A percentile compares a stretch with the other conserved stretches of the same genome.
phyloP scores from a whole-genome alignment of 2,329 filamentous ascomycete genomes.

The Alternaria metachromatica region DNA sequence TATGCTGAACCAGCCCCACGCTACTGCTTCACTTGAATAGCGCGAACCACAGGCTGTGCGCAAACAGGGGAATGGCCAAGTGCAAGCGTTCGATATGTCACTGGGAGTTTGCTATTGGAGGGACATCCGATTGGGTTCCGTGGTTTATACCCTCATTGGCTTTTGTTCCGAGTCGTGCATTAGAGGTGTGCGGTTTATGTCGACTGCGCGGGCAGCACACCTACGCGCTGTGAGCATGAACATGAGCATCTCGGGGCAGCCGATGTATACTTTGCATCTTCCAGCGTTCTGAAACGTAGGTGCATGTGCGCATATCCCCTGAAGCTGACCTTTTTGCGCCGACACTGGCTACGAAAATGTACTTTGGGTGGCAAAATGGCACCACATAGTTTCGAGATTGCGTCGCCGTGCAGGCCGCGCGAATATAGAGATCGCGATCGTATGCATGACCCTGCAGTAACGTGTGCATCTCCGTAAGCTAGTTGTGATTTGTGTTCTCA shows the following conservation, averaged over 20 bases:
- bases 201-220: background rate
- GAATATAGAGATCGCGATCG: constrained; percentile 10
- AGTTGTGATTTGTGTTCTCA: constrained; percentile 6
- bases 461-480: background rate
- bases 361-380: constrained; percentile 7
- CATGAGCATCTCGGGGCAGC: background rate
- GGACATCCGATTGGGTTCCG: constrained; percentile 1
- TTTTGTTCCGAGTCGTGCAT: background rate
- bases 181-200: background rate
- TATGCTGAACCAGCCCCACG: background rate
- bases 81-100: constrained; percentile 2
- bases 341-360: background rate
- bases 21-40: constrained; percentile 1
- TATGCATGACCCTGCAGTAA: background rate
- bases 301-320: background rate
- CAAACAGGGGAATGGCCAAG: background rate
- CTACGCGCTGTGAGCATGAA: background rate
- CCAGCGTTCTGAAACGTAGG: background rate
- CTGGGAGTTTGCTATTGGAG: background rate
- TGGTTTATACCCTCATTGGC: background rate
- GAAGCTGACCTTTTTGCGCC: background rate
- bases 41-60: background rate
- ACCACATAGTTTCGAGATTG: background rate
- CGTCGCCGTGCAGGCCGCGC: constrained; percentile 8
- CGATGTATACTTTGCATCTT: background rate